These are phyloP conservation scores for Athelia psychrophila DNA, from an alignment of 1,284 basidiomycete species.

Conservation along the genomic window DNA sequence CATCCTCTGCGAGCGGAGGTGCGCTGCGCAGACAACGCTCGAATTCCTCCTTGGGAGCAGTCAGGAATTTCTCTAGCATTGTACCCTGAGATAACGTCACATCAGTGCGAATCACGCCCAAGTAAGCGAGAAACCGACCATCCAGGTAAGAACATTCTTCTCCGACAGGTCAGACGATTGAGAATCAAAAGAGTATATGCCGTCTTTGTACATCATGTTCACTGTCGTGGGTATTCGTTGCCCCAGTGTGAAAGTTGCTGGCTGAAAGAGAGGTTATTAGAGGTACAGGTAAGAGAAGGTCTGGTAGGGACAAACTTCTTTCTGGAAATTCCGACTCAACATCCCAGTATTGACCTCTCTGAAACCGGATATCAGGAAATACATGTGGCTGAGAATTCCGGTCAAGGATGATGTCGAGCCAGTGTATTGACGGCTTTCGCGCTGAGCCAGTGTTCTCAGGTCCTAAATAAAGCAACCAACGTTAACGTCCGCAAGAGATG, in stretches of 20 bases:
- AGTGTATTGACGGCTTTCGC: constrained; percentile 61
- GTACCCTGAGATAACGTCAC: constrained; percentile 58
- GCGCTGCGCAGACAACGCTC: constrained; percentile 52
- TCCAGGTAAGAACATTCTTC: constrained; percentile 77
- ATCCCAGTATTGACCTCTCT: constrained; percentile 57
- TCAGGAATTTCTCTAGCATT: constrained; percentile 88
- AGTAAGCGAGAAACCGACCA: constrained; percentile 47
- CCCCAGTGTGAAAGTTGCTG: constrained; percentile 71
- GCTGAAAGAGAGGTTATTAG: constrained; percentile 32
- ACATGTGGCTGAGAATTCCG: constrained; percentile 83
- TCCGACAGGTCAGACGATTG: constrained; percentile 48
- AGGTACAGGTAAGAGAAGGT: not conserved
- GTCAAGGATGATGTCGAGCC: constrained; percentile 95
- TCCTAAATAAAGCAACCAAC: constrained; percentile 45
- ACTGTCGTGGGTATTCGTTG: constrained; percentile 81
- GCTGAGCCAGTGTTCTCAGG: constrained; percentile 60
- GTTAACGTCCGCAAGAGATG: not conserved
- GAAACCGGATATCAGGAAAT: constrained; percentile 76
- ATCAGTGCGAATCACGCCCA: constrained; percentile 2
- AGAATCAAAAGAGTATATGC: constrained; percentile 81
- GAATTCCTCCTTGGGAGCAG: constrained; percentile 67
- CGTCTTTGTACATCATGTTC: constrained; percentile 60
- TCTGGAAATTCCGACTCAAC: constrained; percentile 57
- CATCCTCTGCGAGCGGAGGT: constrained; percentile 31
- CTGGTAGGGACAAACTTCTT: constrained; percentile 48